These are phyloP conservation scores for Lentinus brumalis DNA, from an alignment of 768 basidiomycete species.

Conservation along the genomic window DNA sequence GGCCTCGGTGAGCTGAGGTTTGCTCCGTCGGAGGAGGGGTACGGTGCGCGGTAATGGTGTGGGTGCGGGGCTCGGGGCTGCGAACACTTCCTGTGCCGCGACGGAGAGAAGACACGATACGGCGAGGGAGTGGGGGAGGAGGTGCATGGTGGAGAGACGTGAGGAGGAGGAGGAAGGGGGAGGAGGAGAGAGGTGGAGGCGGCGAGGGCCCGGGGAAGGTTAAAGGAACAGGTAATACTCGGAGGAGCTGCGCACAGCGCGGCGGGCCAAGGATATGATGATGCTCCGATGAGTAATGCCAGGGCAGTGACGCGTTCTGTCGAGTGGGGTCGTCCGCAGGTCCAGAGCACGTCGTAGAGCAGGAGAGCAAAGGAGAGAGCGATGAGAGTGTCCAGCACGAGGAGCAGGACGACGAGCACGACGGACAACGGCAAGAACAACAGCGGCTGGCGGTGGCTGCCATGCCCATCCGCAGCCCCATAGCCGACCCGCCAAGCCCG, in stretches of 20 bases:
- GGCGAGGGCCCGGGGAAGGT: conserved; percentile 10
- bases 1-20: background rate
- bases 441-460: background rate
- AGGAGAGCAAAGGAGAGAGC: conserved; percentile 6
- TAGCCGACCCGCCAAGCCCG: background rate
- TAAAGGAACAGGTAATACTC: conserved; percentile 5
- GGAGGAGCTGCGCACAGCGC: conserved; percentile 25
- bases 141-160: conserved; percentile 12
- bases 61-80: conserved; percentile 17
- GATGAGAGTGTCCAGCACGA: conserved; percentile 15
- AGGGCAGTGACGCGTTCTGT: background rate
- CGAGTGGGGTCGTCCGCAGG: background rate
- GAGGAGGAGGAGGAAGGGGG: background rate
- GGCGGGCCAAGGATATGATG: conserved; percentile 21
- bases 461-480: background rate
- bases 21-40: conserved; percentile 22
- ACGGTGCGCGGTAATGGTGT: conserved; percentile 17
- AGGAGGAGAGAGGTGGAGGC: background rate
- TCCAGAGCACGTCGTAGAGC: background rate
- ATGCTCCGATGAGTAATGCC: conserved; percentile 20
- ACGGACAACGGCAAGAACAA: background rate
- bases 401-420: conserved; percentile 4
- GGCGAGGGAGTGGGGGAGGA: conserved; percentile 21
- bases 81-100: conserved; percentile 20
- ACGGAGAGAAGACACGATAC: conserved; percentile 20